phyloP scores from a whole-genome alignment of 2,329 filamentous ascomycete genomes.

The Dothideomycetidae sp. region DNA sequence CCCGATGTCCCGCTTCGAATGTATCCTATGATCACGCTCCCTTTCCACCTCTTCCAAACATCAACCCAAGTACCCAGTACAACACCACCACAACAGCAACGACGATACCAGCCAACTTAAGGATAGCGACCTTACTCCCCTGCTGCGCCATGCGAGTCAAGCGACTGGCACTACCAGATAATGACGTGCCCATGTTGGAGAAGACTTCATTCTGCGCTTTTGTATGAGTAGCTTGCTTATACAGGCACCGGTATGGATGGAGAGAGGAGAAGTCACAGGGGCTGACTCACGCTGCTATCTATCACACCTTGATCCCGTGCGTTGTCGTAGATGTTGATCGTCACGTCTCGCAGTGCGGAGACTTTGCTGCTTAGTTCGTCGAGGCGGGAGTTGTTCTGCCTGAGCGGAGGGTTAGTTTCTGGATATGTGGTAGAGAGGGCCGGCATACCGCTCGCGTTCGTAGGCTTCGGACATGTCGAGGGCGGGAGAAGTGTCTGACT shows the following conservation, averaged over 20 bases:
- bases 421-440: constrained; percentile 5
- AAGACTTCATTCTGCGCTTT: constrained; percentile 70
- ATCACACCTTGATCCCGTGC: constrained; percentile 78
- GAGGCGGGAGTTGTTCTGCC: constrained; percentile 89
- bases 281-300: constrained; percentile 58
- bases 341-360: constrained; percentile 79
- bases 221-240: background rate
- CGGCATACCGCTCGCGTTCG: constrained; percentile 42
- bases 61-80: constrained; percentile 47
- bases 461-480: constrained; percentile 41
- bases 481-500: too few species aligned
- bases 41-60: constrained; percentile 16
- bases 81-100: constrained; percentile 57
- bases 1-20: too few species aligned
- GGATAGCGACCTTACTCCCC: constrained; percentile 78
- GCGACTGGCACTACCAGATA: constrained; percentile 71
- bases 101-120: constrained; percentile 78
- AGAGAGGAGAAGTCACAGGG: background rate
- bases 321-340: constrained; percentile 95
- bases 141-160: constrained; percentile 80
- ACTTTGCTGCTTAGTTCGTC: constrained; percentile 86
- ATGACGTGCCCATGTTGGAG: constrained; percentile 64
- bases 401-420: constrained; percentile 19
- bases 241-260: background rate
- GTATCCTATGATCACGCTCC: background rate